Conservation (phyloP, 2,329 filamentous ascomycete species). For the Tolypocladium cylindrosporum region DNA sequence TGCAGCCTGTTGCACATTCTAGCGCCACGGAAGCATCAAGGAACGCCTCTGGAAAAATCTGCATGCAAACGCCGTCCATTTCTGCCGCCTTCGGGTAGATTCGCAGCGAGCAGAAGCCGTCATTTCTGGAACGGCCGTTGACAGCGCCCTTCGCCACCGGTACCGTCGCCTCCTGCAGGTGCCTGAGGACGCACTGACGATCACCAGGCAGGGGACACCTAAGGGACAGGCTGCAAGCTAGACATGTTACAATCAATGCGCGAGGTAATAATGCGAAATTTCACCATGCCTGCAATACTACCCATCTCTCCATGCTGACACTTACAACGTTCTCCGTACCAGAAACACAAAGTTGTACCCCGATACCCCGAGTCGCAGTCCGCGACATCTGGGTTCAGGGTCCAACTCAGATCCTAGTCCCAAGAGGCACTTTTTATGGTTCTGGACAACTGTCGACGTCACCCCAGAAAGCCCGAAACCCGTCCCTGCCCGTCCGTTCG, state of each 20-base stretch:
- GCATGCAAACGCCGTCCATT: background rate
- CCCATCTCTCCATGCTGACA: background rate
- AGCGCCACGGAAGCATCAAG: background rate
- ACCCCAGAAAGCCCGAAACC: background rate
- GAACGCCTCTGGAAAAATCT: background rate
- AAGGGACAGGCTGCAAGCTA: background rate
- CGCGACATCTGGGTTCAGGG: background rate
- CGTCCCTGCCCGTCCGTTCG: background rate
- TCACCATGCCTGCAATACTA: background rate
- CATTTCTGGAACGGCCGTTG: background rate
- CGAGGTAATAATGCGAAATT: background rate
- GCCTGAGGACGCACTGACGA: background rate
- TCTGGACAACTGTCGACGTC: background rate
- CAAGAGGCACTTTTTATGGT: background rate
- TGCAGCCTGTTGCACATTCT: background rate
- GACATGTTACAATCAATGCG: background rate
- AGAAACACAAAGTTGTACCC: background rate
- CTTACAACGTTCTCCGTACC: background rate
- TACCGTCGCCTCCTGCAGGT: background rate
- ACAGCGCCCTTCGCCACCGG: background rate
- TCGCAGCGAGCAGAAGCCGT: background rate
- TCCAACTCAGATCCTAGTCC: background rate
- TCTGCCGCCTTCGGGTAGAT: background rate
- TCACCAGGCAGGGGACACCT: too few species aligned
- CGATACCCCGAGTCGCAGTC: background rate